Conservation (phyloP, 78 protist genomes). For the Dictyostelium purpureum region DNA sequence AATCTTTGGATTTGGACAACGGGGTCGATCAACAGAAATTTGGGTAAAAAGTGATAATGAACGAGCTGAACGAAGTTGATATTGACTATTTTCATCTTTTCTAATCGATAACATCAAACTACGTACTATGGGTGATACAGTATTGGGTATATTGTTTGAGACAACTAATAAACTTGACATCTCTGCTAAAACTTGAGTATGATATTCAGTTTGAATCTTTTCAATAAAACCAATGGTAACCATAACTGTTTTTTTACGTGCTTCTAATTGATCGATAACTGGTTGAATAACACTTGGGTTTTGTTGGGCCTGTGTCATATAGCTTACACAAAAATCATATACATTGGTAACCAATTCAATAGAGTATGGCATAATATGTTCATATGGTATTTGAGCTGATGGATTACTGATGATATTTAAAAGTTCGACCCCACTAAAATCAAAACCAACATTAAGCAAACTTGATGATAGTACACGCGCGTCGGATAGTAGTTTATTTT, state of each 20-base stretch:
- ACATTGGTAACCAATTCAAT: slow-evolving; percentile 25
- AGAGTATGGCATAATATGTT: slow-evolving; percentile 7
- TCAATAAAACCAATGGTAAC: slow-evolving; percentile 43
- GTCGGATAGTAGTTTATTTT: slow-evolving; percentile 19
- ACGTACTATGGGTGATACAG: slow-evolving; percentile 23
- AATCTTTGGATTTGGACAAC: slow-evolving; percentile 58
- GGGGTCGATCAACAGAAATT: background rate
- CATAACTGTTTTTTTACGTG: slow-evolving; percentile 25
- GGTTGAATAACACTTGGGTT: background rate
- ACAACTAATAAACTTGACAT: background rate
- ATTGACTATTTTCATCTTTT: slow-evolving; percentile 34
- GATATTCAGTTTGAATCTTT: slow-evolving; percentile 60
- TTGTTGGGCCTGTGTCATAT: background rate
- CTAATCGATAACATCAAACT: slow-evolving; percentile 32
- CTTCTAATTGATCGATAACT: slow-evolving; percentile 43
- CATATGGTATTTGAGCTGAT: background rate
- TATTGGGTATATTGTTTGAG: slow-evolving; percentile 39
- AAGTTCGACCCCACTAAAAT: slow-evolving; percentile 32
- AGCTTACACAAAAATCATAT: slow-evolving; percentile 8
- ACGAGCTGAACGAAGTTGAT: slow-evolving; percentile 31
- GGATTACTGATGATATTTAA: background rate
- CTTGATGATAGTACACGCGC: slow-evolving; percentile 19
- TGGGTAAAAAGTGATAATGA: slow-evolving; percentile 23
- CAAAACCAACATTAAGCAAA: slow-evolving; percentile 33
- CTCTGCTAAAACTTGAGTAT: slow-evolving; percentile 18